A percentile compares a stretch with the other conserved stretches of the same genome.
Evolutionary conservation across 306 rosid genomes (phyloP).

Genomic region (Inga laurina): DNA sequence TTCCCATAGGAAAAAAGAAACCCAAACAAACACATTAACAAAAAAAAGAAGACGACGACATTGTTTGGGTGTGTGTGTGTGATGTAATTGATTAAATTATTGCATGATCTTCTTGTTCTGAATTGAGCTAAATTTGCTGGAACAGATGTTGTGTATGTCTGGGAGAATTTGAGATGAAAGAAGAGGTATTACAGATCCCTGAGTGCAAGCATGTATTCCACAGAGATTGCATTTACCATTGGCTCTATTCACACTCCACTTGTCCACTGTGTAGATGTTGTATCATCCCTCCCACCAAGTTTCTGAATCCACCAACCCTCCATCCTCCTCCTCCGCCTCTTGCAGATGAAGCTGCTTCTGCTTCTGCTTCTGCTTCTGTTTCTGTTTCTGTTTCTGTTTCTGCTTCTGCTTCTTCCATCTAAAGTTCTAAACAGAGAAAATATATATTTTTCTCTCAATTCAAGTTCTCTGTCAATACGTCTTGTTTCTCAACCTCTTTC

Average conservation of each 20-base stretch:
- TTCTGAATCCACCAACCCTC: conserved; percentile 13
- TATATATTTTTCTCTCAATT: background rate
- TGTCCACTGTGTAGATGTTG: conserved; percentile 87
- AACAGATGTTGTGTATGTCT: conserved; percentile 85
- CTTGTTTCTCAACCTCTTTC: background rate
- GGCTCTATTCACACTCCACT: conserved; percentile 77
- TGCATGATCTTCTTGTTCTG: conserved; percentile 1
- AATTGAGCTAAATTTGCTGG: background rate
- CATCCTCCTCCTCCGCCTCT: conserved; percentile 23
- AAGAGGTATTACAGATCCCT: conserved; percentile 72
- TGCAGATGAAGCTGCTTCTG: conserved; percentile 27
- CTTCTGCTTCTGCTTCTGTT: conserved; percentile 25
- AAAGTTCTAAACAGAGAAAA: background rate
- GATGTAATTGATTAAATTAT: background rate
- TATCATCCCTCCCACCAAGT: conserved; percentile 47
- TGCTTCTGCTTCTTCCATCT: conserved; percentile 24
- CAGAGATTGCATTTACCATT: conserved; percentile 66
- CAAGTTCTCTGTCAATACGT: background rate
- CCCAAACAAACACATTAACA: background rate
- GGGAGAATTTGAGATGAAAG: conserved; percentile 76
- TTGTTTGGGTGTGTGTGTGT: background rate
- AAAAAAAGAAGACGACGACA: background rate
- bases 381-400: conserved; percentile 19
- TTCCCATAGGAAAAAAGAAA: no score
- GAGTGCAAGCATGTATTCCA: conserved; percentile 85